phyloP scores from a whole-genome alignment of 768 basidiomycete genomes.

The Agrocybe praecox region DNA sequence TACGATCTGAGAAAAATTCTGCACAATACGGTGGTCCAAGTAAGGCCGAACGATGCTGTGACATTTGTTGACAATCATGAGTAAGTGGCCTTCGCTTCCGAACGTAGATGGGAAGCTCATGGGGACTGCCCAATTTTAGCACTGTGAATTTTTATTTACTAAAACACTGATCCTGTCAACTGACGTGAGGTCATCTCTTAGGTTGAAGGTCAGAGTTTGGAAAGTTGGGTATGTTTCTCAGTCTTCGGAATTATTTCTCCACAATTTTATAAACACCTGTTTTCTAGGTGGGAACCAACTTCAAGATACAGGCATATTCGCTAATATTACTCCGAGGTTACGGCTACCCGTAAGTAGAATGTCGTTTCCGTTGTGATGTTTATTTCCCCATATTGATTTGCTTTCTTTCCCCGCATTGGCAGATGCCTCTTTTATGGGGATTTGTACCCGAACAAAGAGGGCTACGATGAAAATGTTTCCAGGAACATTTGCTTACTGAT shows the following conservation, averaged over 20 bases:
- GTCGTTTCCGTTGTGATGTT: neutral
- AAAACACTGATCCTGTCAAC: neutral
- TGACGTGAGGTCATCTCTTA: slow-evolving; percentile 18
- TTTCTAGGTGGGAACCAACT: slow-evolving; percentile 61
- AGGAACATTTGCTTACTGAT: slow-evolving; percentile 57
- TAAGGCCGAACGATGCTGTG: slow-evolving; percentile 78
- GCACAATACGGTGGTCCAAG: slow-evolving; percentile 65
- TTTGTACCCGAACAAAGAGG: slow-evolving; percentile 71
- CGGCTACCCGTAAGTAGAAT: slow-evolving; percentile 70
- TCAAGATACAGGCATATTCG: slow-evolving; percentile 84
- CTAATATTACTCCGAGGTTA: slow-evolving; percentile 70
- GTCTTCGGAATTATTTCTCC: slow-evolving; percentile 11
- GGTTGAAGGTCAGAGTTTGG: slow-evolving; percentile 70
- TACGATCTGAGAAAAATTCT: slow-evolving; percentile 83
- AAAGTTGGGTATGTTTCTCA: slow-evolving; percentile 71
- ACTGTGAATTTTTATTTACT: slow-evolving; percentile 49
- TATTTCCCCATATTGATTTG: neutral
- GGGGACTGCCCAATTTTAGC: slow-evolving; percentile 40
- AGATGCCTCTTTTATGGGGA: slow-evolving; percentile 92
- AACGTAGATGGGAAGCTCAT: slow-evolving; percentile 1
- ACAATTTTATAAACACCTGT: neutral
- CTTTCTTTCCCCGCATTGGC: slow-evolving; percentile 13
- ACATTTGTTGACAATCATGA: slow-evolving; percentile 93
- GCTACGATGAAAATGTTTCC: slow-evolving; percentile 57
- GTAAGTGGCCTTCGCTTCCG: slow-evolving; percentile 43